Evolutionary conservation across 495 filamentous ascomycete genomes (phyloP).

Genomic region (Aspergillus nidulans): DNA sequence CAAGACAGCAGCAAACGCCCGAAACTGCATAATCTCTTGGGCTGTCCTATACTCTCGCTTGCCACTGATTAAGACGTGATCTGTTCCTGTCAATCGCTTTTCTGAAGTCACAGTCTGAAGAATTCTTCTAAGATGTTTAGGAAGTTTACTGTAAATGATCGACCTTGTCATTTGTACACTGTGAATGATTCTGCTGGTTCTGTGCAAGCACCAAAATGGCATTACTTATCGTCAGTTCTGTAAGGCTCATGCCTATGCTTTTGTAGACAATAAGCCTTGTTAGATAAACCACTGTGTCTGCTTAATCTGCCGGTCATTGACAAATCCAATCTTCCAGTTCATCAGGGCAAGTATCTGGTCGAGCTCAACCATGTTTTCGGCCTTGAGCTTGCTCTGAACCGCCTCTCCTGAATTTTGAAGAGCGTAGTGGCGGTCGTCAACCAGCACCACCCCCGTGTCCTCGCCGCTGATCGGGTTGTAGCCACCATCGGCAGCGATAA

Average conservation of each 20-base stretch:
- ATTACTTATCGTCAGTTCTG: conserved; percentile 5
- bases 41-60: too few relatives aligned
- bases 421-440: not conserved
- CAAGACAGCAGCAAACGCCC: too few relatives aligned
- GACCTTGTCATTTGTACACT: too few relatives aligned
- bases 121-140: too few relatives aligned
- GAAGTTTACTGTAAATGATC: too few relatives aligned
- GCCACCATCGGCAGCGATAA: not conserved
- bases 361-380: not conserved
- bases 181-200: too few relatives aligned
- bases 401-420: not conserved
- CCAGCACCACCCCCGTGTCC: not conserved
- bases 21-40: too few relatives aligned
- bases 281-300: not conserved
- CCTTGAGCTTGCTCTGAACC: not conserved
- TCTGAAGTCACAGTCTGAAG: too few relatives aligned
- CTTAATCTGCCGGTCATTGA: not conserved
- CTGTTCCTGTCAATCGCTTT: too few relatives aligned
- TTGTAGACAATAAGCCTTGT: conserved; percentile 13
- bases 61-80: too few relatives aligned
- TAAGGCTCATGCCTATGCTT: conserved; percentile 14
- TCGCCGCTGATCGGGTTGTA: not conserved
- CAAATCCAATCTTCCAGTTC: not conserved
- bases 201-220: conserved; percentile 5
- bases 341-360: not conserved